These are phyloP conservation scores for Collybia sp. DNA, from an alignment of 768 basidiomycete genomes.

Conservation along the genomic window DNA sequence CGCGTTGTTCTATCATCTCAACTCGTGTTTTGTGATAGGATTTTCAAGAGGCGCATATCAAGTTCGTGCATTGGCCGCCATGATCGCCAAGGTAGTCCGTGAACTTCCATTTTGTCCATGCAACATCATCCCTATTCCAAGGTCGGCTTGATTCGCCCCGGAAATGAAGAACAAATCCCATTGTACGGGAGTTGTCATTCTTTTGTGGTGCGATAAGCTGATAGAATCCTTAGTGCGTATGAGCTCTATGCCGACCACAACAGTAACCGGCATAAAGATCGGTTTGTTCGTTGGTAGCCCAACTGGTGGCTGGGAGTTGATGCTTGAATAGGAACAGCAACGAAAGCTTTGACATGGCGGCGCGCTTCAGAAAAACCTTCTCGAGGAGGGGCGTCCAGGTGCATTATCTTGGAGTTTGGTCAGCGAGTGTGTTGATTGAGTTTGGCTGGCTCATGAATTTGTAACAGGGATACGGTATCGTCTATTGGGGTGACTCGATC, in stretches of 20 bases:
- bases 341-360: neutral
- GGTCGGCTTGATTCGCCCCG: constrained; percentile 31
- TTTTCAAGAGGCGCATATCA: constrained; percentile 32
- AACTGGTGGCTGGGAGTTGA: neutral
- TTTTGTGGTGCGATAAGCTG: neutral
- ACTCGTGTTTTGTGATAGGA: constrained; percentile 8
- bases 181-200: constrained; percentile 16
- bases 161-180: constrained; percentile 32
- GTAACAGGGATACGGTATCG: constrained; percentile 28
- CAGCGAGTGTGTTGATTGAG: neutral
- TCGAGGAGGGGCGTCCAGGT: neutral
- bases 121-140: constrained; percentile 1
- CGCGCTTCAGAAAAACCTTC: neutral
- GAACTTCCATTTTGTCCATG: neutral
- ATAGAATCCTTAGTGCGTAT: neutral
- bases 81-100: constrained; percentile 20
- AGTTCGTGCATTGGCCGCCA: constrained; percentile 20
- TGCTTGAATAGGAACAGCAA: neutral
- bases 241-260: neutral
- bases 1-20: neutral
- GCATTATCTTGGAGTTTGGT: neutral
- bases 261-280: too few species aligned
- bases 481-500: constrained; percentile 21
- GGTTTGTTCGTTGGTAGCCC: too few species aligned
- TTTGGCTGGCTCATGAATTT: neutral